phyloP scores from a whole-genome alignment of 352 stramenopile genomes.

The Phytophthora multivora region DNA sequence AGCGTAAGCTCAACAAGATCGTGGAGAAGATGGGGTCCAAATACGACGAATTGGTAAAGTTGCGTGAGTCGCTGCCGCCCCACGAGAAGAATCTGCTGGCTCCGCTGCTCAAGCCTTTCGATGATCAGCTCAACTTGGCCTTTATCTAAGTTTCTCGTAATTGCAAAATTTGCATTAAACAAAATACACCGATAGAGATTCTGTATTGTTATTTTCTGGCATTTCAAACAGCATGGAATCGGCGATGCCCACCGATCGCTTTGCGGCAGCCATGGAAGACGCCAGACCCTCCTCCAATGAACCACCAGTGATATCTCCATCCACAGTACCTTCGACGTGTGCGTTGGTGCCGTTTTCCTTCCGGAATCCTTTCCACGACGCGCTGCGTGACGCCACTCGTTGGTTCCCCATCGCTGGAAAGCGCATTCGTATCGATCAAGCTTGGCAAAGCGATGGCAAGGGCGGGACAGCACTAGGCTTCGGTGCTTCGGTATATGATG shows the following conservation, averaged over 20 bases:
- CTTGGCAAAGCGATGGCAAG: slow-evolving; percentile 77
- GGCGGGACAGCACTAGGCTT: slow-evolving; percentile 78
- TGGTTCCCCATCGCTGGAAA: slow-evolving; percentile 69
- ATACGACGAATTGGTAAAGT: slow-evolving; percentile 86
- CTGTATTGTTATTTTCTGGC: slow-evolving; percentile 1
- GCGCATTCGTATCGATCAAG: slow-evolving; percentile 71
- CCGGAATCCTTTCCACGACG: slow-evolving; percentile 76
- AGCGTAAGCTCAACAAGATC: slow-evolving; percentile 84
- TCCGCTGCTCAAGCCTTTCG: slow-evolving; percentile 83
- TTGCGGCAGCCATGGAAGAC: slow-evolving; percentile 26
- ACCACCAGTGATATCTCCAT: not conserved
- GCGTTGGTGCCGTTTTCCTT: slow-evolving; percentile 77
- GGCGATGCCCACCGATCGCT: not conserved
- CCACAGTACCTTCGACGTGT: slow-evolving; percentile 7
- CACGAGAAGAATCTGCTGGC: slow-evolving; percentile 86
- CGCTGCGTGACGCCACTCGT: slow-evolving; percentile 63
- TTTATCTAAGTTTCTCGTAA: slow-evolving; percentile 68
- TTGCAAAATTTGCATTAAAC: slow-evolving; percentile 30
- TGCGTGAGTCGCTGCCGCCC: slow-evolving; percentile 77
- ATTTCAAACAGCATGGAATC: slow-evolving; percentile 16
- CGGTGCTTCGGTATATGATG: slow-evolving; percentile 83
- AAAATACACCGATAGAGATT: slow-evolving; percentile 32
- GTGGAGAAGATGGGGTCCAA: slow-evolving; percentile 89
- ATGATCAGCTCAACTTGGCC: slow-evolving; percentile 87
- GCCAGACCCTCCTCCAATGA: slow-evolving; percentile 1